A percentile compares a stretch with the other conserved stretches of the same genome.
Evolutionary conservation across 2,329 filamentous ascomycete species (phyloP).

Genomic region (Davidsoniella neocaledoniae): DNA sequence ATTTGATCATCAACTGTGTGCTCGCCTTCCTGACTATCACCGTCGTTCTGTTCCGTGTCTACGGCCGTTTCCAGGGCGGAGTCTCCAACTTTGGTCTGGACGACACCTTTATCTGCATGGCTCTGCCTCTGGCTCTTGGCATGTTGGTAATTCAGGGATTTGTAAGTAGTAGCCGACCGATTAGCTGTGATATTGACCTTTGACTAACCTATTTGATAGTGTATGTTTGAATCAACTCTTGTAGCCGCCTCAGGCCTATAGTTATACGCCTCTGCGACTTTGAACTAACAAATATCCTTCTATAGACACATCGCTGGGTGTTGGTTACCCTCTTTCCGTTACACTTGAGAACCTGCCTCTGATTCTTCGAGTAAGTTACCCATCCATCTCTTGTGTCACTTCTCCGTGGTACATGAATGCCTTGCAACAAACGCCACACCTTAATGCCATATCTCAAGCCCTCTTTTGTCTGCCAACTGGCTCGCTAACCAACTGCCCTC

Average conservation of each 20-base stretch:
- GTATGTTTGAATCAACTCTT: constrained; percentile 4
- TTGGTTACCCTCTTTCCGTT: constrained; percentile 16
- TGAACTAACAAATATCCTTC: neutral
- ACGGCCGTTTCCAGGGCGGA: constrained; percentile 17
- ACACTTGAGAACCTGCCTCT: constrained; percentile 16
- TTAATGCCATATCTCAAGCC: too few species aligned
- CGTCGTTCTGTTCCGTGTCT: constrained; percentile 17
- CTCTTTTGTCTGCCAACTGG: too few species aligned
- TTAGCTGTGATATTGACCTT: neutral
- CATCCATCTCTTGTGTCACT: neutral
- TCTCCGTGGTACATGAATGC: too few species aligned
- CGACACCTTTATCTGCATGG: constrained; percentile 22
- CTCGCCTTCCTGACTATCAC: constrained; percentile 14
- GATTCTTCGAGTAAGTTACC: constrained; percentile 14
- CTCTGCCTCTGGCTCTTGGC: constrained; percentile 19
- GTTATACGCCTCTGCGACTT: neutral
- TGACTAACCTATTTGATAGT: constrained; percentile 7
- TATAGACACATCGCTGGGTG: constrained; percentile 16
- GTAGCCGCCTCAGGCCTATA: too few species aligned
- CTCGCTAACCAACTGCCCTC: neutral
- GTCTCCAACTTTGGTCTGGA: constrained; percentile 20
- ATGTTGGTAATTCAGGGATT: constrained; percentile 19
- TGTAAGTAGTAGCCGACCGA: constrained; percentile 15
- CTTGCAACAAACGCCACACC: neutral
- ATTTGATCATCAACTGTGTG: constrained; percentile 17